Evolutionary conservation across 768 basidiomycete species (phyloP), one percentile per base, ranked within the genome.

Genomic region (Holtermannia corniformis): DNA sequence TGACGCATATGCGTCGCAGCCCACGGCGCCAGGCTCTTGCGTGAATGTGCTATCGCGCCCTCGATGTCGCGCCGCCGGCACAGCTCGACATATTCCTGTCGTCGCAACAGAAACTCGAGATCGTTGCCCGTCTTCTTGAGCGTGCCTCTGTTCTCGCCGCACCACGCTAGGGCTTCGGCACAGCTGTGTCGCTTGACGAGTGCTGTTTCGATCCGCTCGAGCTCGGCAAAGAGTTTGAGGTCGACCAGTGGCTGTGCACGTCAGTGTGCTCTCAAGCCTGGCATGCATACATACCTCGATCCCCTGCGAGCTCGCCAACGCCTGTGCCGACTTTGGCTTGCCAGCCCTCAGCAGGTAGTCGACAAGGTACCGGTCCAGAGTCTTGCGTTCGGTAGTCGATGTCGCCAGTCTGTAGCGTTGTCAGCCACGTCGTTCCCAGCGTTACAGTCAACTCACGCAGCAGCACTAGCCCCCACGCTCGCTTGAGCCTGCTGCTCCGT

Each of bases 51-150:
- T 57, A 97, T 89, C 7, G 95, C 95, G 50, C 86, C 85, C 43
- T 76, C 64, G 10, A 75, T 76, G 68, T 83, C 82, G 28, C 81
- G 71, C 3, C 77, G 74, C 28, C 95, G 78, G 27, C 83, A 81
- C 4, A 99, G 78, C 73, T 99, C 95, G 65, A 97, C 91, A 70
- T 85, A 96, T 73, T 96, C 90, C 73, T 99, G 95, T 41, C 95
- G 78, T 43, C 95, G 82, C 44, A 99, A 81, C 60, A 91, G 86
- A 72, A 97, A 97, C 75, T 99, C 95, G 42, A 99, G 81, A 7
- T 88, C 85, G 74, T 85, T 90, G 91, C 87, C 92, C 66, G 83
- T 81, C 77, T 96, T 97, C 49, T 88, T 82, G 56, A 99, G 78
- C 12, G 87, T 86, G 25, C 82, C 80, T 70, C 92, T 85, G 73